Base-by-base conservation (phyloP, 768 basidiomycete genomes). In the Nidularia pulvinata region DNA sequence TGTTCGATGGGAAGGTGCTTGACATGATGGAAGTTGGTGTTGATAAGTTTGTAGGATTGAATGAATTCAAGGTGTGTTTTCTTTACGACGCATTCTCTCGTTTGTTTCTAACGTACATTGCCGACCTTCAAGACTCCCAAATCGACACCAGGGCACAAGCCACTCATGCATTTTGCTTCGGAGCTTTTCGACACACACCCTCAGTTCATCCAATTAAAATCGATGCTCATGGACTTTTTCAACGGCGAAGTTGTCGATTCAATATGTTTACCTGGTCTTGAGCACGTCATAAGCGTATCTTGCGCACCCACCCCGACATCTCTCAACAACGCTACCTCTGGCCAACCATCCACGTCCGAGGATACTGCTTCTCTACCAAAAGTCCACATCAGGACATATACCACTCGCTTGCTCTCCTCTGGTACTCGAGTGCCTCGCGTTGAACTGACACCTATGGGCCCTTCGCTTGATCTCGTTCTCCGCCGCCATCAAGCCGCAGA, bases 21-120 rank as follows among this genome's bases (percentile, higher is more conserved):
- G 97, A 99, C 69, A 96, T 98, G 93, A 82, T 93, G 54, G 97
- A 98, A 72, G 73, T 97, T 7, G 95, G 96, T 1, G 86, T 98
- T 30, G 91, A 94, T 50, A 80, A 74, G 44, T 94, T 86, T 64
- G 79, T 83, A 49, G 78, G 83, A 57, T 95, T 98, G 89, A 61
- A 78, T 11, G 84, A 85, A 35, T 88, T 96, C 76, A 92, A 93
- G 78, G 97, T 91, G 67, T 52, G 83, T 71, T 33, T 37, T 52
- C 42, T 11, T n/a, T n/a, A n/a, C n/a, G n/a, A n/a, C n/a, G n/a
- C n/a, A 39, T 37, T n/a, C 33, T 33, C 33, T 36, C 36, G 14
- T 48, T 34, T 46, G 33, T 22, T 48, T 19, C n/a, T n/a, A n/a
- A 33, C 43, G n/a, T 7, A 33, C 35, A 19, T 46, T 11, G 33